Evolutionary conservation across 2,329 filamentous ascomycete genomes (phyloP), one percentile per base, ranked within the genome.

Genomic region (Atkinsonella hypoxylon): DNA sequence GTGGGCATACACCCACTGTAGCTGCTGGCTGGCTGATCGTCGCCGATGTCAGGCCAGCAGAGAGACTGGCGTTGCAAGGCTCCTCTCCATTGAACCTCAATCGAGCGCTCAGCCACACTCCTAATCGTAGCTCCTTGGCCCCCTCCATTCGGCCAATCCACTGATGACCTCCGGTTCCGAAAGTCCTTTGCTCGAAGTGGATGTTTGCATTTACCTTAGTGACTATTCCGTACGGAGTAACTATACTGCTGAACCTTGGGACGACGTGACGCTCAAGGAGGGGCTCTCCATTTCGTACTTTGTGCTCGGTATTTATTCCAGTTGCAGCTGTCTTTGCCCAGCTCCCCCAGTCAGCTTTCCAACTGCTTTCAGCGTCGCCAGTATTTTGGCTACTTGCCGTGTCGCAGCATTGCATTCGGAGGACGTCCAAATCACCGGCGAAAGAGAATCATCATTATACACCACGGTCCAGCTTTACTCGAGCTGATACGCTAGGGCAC

Each of bases 81-180:
- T 20, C 20, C 15, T n/a, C 17, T 26, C 10, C 22, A 15, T 6
- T 45, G 30, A 26, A 49, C 38, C 47, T 39, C 20, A 32, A 39
- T 38, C 18, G 22, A 11, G 45, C 34, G 20, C 41, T 40, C 20
- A 49, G 48, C 48, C 48, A 45, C 32, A 43, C 48, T 18, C 47
- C 31, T n/a, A 13, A 30, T 12, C 5, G n/a, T 12, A 30, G 20
- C 20, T 48, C 46, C 38, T 20, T 38, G 15, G 20, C 20, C 41
- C 46, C 38, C 36, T 38, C 36, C 36, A 45, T 20, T 41, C 46
- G 13, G 13, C 36, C 34, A 20, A 17, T 45, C 20, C 42, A 45
- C 42, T 45, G 42, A 45, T 45, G 42, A 22, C 34, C 42, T 13
- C n/a, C 17, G 31, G 17, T 8, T 26, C 26, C 26, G n/a, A n/a